Conservation (phyloP, 2,329 filamentous ascomycete genomes). For the Pseudohalonectria lignicola region DNA sequence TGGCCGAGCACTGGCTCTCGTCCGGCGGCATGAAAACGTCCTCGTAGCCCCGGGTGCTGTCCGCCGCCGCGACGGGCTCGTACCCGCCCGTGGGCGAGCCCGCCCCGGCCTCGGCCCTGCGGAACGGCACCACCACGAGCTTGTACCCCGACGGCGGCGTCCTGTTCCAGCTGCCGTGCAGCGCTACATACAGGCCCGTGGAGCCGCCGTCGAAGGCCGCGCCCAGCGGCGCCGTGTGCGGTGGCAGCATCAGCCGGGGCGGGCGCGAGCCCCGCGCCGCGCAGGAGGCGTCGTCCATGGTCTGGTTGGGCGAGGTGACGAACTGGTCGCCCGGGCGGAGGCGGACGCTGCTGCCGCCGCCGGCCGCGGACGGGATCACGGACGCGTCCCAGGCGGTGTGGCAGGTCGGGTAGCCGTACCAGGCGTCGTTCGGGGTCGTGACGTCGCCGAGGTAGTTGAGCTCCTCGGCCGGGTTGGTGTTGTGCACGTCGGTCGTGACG, state of each 20-base stretch:
- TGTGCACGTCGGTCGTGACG: not conserved
- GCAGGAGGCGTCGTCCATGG: constrained; percentile 17
- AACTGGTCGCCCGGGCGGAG: constrained; percentile 17
- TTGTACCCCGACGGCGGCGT: constrained; percentile 24
- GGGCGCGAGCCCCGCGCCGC: constrained; percentile 9
- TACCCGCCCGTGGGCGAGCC: not conserved
- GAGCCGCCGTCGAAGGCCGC: constrained; percentile 43
- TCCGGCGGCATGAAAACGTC: not conserved
- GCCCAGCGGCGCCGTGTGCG: constrained; percentile 51
- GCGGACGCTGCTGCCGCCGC: no score
- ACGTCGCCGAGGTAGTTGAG: not conserved
- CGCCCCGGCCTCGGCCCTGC: no score
- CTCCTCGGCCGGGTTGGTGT: not conserved
- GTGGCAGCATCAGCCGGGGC: constrained; percentile 40
- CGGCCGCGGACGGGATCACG: no score
- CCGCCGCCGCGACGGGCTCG: not conserved
- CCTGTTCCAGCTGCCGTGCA: constrained; percentile 48
- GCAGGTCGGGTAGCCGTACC: not conserved
- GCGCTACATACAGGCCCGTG: constrained; percentile 44
- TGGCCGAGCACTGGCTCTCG: not conserved
- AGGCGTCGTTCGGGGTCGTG: not conserved
- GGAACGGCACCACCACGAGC: constrained; percentile 23
- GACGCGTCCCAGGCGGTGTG: not conserved
- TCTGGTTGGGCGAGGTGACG: constrained; percentile 16
- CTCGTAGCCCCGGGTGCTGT: not conserved